These are phyloP conservation scores for Sclerotinia minor DNA, from an alignment of 2,329 filamentous ascomycete species.

Conservation along the genomic window DNA sequence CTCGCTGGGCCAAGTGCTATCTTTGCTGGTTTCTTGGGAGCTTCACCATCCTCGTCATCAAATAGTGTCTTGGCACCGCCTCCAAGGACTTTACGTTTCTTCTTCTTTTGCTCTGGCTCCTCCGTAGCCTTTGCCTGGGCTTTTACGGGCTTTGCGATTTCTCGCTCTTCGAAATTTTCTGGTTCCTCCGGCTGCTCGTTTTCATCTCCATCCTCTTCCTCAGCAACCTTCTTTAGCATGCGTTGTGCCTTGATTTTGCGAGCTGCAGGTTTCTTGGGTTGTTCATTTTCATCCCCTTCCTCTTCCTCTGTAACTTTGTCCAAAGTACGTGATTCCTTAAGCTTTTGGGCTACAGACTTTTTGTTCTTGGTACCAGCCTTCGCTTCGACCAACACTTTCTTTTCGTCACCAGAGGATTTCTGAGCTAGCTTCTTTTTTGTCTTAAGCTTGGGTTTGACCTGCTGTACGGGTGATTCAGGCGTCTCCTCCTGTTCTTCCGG, in stretches of 20 bases:
- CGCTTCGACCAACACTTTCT: conserved; percentile 47
- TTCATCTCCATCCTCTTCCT: conserved; percentile 42
- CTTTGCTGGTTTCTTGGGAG: conserved; percentile 43
- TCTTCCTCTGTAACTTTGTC: conserved; percentile 47
- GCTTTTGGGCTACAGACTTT: conserved; percentile 41
- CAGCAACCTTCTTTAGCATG: conserved; percentile 44
- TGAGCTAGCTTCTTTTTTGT: conserved; percentile 32
- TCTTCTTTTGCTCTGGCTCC: conserved; percentile 46
- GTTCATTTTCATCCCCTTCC: conserved; percentile 33
- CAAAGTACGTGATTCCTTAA: conserved; percentile 39
- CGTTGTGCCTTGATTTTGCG: conserved; percentile 7
- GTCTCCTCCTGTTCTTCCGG: conserved; percentile 17
- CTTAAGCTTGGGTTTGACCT: conserved; percentile 29
- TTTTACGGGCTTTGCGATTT: conserved; percentile 28
- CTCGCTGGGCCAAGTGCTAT: conserved; percentile 38
- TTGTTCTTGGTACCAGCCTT: conserved; percentile 41
- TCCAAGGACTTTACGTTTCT: conserved; percentile 73
- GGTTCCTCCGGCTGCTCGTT: conserved; percentile 42
- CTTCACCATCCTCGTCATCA: conserved; percentile 65
- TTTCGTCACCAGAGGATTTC: conserved; percentile 39
- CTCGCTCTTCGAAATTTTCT: conserved; percentile 20
- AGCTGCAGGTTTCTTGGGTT: conserved; percentile 23
- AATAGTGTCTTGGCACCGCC: conserved; percentile 66
- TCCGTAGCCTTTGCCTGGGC: conserved; percentile 26
- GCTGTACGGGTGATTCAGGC: conserved; percentile 17